Percentiles rank a stretch among this genome's conserved stretches.
Conservation (phyloP, 2,329 filamentous ascomycete genomes). For the Colletotrichum magnum region DNA sequence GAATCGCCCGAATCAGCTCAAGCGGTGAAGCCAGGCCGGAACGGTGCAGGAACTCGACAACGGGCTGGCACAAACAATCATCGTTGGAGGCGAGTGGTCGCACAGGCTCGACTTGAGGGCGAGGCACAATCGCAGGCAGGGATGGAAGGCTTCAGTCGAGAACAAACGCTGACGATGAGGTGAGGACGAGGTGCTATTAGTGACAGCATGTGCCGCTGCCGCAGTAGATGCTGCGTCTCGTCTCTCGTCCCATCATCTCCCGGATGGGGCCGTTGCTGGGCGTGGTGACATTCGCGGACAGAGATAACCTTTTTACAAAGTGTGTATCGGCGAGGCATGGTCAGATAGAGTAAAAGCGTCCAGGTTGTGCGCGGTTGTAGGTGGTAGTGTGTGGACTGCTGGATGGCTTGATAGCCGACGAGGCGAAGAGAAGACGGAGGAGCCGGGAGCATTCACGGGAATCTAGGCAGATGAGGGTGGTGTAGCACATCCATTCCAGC, state of each 20-base stretch:
- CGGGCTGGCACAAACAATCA: background rate
- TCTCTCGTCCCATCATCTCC: constrained; percentile 39
- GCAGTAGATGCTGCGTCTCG: constrained; percentile 16
- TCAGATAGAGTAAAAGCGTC: background rate
- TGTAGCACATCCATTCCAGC: constrained; percentile 29
- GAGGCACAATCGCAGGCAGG: constrained; percentile 13
- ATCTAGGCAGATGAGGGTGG: constrained; percentile 33
- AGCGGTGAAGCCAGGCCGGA: constrained; percentile 30
- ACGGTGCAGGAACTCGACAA: constrained; percentile 6
- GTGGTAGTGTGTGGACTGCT: background rate
- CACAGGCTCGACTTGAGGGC: background rate
- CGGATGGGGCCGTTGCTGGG: constrained; percentile 33
- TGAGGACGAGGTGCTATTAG: background rate
- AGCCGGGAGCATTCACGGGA: constrained; percentile 6
- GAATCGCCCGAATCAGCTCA: constrained; percentile 29
- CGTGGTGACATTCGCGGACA: constrained; percentile 28
- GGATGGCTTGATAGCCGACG: constrained; percentile 8
- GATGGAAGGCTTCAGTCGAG: background rate
- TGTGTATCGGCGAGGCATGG: constrained; percentile 17
- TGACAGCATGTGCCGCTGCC: background rate
- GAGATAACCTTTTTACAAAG: constrained; percentile 11
- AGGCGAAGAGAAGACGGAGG: background rate
- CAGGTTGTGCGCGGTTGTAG: background rate
- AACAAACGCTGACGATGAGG: background rate
- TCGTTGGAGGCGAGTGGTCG: constrained; percentile 5